A percentile compares a stretch with the other conserved stretches of the same genome.
Evolutionary conservation across 208 protist genomes (phyloP).

Genomic region (Acanthamoeba comandoni): DNA sequence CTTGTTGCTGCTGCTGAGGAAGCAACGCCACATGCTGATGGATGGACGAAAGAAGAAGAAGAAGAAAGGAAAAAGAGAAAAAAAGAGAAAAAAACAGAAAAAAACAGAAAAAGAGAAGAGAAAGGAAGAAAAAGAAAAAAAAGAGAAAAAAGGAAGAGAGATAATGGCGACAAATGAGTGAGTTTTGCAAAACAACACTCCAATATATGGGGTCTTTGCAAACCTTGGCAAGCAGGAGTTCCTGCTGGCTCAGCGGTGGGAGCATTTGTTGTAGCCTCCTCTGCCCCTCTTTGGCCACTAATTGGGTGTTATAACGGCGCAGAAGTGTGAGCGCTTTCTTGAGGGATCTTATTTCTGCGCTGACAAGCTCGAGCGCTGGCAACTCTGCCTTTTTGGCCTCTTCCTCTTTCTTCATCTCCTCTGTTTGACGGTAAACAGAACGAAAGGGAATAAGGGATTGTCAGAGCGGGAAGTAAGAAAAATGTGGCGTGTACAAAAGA

Average conservation of each 20-base stretch:
- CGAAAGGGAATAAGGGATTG: not conserved
- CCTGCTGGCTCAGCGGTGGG: not conserved
- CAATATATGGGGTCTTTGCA: not conserved
- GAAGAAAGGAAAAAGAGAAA: not conserved
- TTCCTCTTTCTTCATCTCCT: constrained; percentile 39
- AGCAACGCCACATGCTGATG: not conserved
- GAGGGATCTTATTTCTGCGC: constrained; percentile 59
- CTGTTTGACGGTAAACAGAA: not conserved
- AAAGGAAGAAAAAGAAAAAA: not conserved
- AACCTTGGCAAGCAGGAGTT: no score
- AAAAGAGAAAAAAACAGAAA: not conserved
- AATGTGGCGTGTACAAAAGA: not conserved
- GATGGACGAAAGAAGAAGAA: not conserved
- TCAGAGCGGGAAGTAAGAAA: not conserved
- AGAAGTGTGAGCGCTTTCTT: constrained; percentile 41
- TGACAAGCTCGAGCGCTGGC: constrained; percentile 37
- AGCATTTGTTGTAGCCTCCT: constrained; percentile 38
- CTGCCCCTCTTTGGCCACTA: constrained; percentile 34
- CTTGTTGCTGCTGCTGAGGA: constrained; percentile 54
- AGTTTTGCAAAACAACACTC: not conserved
- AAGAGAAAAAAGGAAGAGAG: not conserved
- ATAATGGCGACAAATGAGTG: not conserved
- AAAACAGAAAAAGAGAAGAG: not conserved
- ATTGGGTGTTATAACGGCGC: constrained; percentile 50
- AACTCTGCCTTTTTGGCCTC: constrained; percentile 41